Evolutionary conservation across 2,329 filamentous ascomycete species (phyloP).

Genomic region (Metarhizium guizhouense): DNA sequence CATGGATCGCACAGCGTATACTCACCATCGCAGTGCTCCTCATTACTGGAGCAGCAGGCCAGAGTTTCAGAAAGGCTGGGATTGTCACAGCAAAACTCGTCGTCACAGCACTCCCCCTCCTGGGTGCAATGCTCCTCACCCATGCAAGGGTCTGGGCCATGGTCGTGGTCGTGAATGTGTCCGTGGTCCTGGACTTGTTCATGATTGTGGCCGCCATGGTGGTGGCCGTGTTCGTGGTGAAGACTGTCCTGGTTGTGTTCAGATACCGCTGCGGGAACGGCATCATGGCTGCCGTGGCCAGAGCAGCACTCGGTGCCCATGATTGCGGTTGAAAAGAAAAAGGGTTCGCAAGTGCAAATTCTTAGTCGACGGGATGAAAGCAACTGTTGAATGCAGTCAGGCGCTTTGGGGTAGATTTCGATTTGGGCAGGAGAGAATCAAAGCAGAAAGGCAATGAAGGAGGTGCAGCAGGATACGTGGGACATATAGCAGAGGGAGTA

Average conservation of each 20-base stretch:
- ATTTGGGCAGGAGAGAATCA: neutral
- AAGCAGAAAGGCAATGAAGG: too few relatives aligned
- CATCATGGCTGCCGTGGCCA: neutral
- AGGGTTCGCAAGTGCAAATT: neutral
- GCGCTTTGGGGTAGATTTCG: neutral
- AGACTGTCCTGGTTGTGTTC: neutral
- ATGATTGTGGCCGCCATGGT: neutral
- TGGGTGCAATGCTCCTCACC: neutral
- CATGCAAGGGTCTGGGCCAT: neutral
- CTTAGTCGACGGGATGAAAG: too few relatives aligned
- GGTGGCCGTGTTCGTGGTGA: neutral
- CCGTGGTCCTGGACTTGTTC: neutral
- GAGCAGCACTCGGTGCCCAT: constrained; percentile 10
- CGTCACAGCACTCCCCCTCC: constrained; percentile 9
- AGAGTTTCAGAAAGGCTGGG: constrained; percentile 10
- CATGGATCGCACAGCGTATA: neutral
- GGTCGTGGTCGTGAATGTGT: neutral
- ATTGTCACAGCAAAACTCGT: constrained; percentile 11
- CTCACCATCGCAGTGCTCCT: constrained; percentile 18
- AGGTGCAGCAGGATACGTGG: neutral
- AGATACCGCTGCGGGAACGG: constrained; percentile 1
- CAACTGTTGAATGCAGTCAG: neutral
- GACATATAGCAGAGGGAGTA: neutral
- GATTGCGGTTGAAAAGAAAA: neutral
- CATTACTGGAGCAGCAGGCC: constrained; percentile 16